Percentiles rank a stretch among this genome's conserved stretches.
Conservation (phyloP, 768 basidiomycete species). For the Leccinum boreale region DNA sequence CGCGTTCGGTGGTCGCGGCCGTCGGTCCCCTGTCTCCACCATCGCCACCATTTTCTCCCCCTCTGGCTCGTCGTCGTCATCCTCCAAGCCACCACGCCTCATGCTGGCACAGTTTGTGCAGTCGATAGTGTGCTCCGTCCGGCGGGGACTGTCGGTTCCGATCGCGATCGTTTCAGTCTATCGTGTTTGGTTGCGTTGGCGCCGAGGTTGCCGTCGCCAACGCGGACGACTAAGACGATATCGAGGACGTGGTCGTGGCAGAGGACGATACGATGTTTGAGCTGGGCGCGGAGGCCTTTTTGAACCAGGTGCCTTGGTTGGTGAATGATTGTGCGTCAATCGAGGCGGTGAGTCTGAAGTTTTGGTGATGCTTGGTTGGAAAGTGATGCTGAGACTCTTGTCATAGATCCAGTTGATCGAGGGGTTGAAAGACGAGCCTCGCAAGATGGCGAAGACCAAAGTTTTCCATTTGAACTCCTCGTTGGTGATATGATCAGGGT, state of each 20-base stretch:
- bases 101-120: neutral
- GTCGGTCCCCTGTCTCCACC: neutral
- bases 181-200: neutral
- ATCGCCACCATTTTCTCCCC: neutral
- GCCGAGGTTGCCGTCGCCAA: neutral
- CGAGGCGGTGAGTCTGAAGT: neutral
- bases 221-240: neutral
- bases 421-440: neutral
- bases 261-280: slow-evolving; percentile 13
- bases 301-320: slow-evolving; percentile 5
- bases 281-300: slow-evolving; percentile 8
- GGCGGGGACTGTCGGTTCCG: neutral
- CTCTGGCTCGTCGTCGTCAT: neutral
- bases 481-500: no score
- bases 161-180: neutral
- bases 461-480: neutral
- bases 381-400: neutral
- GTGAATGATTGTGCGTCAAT: neutral
- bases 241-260: neutral
- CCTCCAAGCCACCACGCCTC: neutral
- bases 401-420: neutral
- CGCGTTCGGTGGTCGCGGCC: neutral
- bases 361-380: neutral
- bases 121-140: neutral
- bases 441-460: neutral